Base-by-base conservation (phyloP, 1,139 yeast genomes). In the Kluyveromyces sp. region DNA sequence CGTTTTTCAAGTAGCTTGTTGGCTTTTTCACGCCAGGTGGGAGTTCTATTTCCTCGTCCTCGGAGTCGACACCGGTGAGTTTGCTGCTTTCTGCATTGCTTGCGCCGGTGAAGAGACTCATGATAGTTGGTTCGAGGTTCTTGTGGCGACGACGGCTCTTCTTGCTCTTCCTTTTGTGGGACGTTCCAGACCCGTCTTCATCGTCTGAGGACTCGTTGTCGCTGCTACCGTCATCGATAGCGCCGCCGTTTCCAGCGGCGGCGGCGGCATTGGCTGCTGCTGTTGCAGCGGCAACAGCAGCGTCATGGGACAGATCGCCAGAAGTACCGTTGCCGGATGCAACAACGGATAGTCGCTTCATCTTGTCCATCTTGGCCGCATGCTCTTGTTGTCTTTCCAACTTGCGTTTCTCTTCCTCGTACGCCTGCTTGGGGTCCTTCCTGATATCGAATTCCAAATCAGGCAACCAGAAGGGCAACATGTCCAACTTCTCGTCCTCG, bases 11-110 rank as follows among this genome's bases (percentile, higher is more conserved):
- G 68, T 85, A 79, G 43, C 74, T 70, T 8, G 77, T 79, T 44
- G 98, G 98, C 61, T 83, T 85, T 43, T 74, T 72, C 21, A 92
- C 97, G 27, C 97, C 97, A 4, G 86, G 80, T 4, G 98, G 98
- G 49, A 92, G 71, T 34, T 77, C 81, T 41, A 88, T 77, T 63
- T 90, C 97, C 56, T 81, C 88, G 51, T 87, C 97, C 65, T 90
- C 97, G 2, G 94, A 83, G 62, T 88, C 96, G 51, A 82, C 77
- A 50, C 82, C 86, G 15, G 61, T 61, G 33, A 70, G 52, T 48
- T 67, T 69, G 41, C 29, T 37, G 31, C 15, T 15, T 15, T 15
- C 31, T 7, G 29, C 8, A 2, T 73, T 60, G 41, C 67, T 65
- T 42, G 55, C 53, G 8, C 65, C 65, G 1, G 66, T 59, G 29